phyloP scores from a whole-genome alignment of 2,329 filamentous ascomycete genomes.

The Cordyceps farinosa region DNA sequence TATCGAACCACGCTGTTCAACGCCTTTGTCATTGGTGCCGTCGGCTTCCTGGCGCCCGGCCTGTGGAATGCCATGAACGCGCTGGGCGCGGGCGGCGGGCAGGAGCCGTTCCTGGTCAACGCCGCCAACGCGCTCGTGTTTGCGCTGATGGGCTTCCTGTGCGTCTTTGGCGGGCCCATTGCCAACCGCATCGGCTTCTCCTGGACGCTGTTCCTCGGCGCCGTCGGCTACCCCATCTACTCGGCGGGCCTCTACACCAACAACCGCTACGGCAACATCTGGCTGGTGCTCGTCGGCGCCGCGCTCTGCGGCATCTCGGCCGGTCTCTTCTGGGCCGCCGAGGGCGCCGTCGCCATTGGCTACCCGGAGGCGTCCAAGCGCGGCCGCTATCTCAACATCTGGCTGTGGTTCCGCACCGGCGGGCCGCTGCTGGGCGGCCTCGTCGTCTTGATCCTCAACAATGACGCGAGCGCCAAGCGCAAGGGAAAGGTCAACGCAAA shows the following conservation, averaged over 20 bases:
- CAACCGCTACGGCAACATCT: slow-evolving; percentile 48
- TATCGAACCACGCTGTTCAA: slow-evolving; percentile 52
- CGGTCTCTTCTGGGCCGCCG: slow-evolving; percentile 48
- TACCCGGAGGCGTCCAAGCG: slow-evolving; percentile 46
- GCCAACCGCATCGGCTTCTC: slow-evolving; percentile 46
- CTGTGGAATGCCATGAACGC: slow-evolving; percentile 56
- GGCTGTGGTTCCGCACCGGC: slow-evolving; percentile 45
- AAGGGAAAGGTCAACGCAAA: slow-evolving; percentile 26
- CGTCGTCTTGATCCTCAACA: slow-evolving; percentile 44
- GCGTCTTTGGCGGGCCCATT: slow-evolving; percentile 44
- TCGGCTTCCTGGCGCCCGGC: slow-evolving; percentile 48
- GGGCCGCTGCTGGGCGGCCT: slow-evolving; percentile 46
- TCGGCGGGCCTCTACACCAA: slow-evolving; percentile 46
- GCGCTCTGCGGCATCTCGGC: slow-evolving; percentile 46
- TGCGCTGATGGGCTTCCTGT: slow-evolving; percentile 43
- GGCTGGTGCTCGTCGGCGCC: slow-evolving; percentile 48
- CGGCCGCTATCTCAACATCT: slow-evolving; percentile 36
- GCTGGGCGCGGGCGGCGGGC: slow-evolving; percentile 49
- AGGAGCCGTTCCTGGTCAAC: slow-evolving; percentile 48
- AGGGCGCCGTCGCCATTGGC: slow-evolving; percentile 47
- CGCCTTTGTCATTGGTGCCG: slow-evolving; percentile 49
- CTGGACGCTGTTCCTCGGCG: slow-evolving; percentile 42
- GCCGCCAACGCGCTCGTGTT: slow-evolving; percentile 50
- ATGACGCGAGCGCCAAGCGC: slow-evolving; percentile 22
- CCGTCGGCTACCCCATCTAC: slow-evolving; percentile 47